phyloP scores from a whole-genome alignment of 106 monocot species.

The Dactylorhiza incarnata region DNA sequence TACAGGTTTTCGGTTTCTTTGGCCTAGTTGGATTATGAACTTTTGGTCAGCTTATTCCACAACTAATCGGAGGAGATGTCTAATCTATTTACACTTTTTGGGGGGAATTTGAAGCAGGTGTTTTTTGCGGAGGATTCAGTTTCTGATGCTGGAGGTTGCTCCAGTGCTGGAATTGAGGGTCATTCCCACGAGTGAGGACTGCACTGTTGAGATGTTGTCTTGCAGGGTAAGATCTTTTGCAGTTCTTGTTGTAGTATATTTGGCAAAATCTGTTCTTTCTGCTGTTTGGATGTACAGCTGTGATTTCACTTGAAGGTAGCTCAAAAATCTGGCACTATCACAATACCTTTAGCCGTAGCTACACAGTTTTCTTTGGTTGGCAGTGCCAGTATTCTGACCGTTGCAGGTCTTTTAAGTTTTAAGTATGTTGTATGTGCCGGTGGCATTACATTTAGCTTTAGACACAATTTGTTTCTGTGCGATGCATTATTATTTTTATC shows the following conservation, averaged over 20 bases:
- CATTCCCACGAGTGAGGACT: conserved; percentile 37
- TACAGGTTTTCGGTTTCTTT: conserved; percentile 36
- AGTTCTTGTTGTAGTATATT: not conserved
- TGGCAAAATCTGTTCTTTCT: too few relatives aligned
- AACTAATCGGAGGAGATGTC: not conserved
- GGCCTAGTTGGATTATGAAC: not conserved
- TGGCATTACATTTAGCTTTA: too few relatives aligned
- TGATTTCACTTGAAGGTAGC: not conserved
- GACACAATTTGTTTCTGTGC: too few relatives aligned
- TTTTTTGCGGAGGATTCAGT: conserved; percentile 44
- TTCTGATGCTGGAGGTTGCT: conserved; percentile 53
- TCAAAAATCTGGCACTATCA: too few relatives aligned
- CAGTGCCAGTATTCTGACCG: too few relatives aligned
- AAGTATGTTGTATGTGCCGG: too few relatives aligned
- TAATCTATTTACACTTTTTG: not conserved
- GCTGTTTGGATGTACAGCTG: not conserved
- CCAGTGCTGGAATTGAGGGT: conserved; percentile 70
- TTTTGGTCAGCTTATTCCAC: conserved; percentile 1
- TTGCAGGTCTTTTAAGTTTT: too few relatives aligned
- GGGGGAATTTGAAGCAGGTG: conserved; percentile 37
- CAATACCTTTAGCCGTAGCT: too few relatives aligned
- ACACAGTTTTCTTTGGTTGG: too few relatives aligned
- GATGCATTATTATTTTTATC: too few relatives aligned
- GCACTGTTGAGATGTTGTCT: conserved; percentile 81
- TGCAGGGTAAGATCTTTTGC: conserved; percentile 53